Conservation (phyloP, 176 grass and related monocot genomes). For the Rhynchospora tenuis region DNA sequence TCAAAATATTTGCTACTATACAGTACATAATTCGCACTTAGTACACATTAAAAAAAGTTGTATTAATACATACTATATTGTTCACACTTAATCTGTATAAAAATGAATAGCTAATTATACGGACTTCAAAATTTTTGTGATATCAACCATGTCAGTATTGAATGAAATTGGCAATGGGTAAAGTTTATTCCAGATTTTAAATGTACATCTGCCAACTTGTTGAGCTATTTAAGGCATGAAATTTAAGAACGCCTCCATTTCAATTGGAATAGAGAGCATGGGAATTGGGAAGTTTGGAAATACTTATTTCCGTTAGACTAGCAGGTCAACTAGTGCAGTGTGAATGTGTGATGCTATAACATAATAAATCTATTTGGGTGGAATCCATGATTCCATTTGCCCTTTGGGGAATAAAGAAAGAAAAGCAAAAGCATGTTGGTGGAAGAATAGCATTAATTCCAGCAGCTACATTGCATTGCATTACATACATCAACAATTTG, state of each 20-base stretch:
- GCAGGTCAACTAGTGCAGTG: constrained; percentile 1
- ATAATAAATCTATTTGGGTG: neutral
- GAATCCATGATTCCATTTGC: neutral
- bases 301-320: neutral
- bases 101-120: too few species aligned
- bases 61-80: too few species aligned
- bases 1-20: too few species aligned
- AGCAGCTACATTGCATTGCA: neutral
- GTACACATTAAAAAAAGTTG: too few species aligned
- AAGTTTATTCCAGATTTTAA: neutral
- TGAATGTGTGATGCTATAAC: neutral
- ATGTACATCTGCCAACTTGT: neutral
- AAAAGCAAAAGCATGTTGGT: neutral
- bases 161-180: too few species aligned
- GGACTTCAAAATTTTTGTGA: too few species aligned
- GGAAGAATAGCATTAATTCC: neutral
- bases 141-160: too few species aligned
- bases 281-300: neutral
- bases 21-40: too few species aligned
- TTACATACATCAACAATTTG: neutral
- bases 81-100: too few species aligned
- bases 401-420: neutral
- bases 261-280: neutral
- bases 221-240: neutral
- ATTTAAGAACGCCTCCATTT: neutral